Evolutionary conservation across 306 rosid species (phyloP), one percentile per base, ranked within the genome.

Genomic region (Lablab purpureus): DNA sequence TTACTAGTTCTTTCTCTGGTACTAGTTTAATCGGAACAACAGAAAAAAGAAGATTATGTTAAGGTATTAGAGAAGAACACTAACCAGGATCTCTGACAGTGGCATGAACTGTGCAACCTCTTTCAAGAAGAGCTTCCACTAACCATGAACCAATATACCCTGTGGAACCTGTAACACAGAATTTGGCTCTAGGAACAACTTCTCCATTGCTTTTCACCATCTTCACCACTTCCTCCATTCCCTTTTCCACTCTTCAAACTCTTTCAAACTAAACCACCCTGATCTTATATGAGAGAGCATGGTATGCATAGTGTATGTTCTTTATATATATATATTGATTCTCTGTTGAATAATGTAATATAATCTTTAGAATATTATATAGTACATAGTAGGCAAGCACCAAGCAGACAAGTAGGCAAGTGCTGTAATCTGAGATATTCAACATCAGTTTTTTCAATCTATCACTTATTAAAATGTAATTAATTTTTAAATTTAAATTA

Each of bases 111-210:
- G 5, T 82, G 88, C 32, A 83, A n/a, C 98, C 97, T 77, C 72
- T 82, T 68, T 87, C 68, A 77, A 93, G 97, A 49, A 93, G 97
- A 84, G 88, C 55, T 78, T 88, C 86, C 17, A 93, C 93, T 59
- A 93, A 73, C 90, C 91, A 93, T 36, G 95, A 91, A 13, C 92
- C 97, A 27, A 87, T 87, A 66, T 84, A 93, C 9, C 98, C 95
- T 10, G 81, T 86, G 18, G 91, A 93, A 1, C 98, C 95, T 40
- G 95, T 90, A 0, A 93, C 98, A 45, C 97, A 93, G 75, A 87
- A 93, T 8, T 73, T 52, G 51, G 22, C 67, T 46, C 8, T 15
- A 54, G 78, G 30, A 36, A 13, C 79, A 71, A 68, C 69, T 71
- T 28, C 21, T 55, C 18, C 68, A 54, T 54, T 74, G 40, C 34